Percentiles rank a stretch among this genome's conserved stretches.
Evolutionary conservation across 139 green algal species (phyloP).

Genomic region (Asterochloris sp.): DNA sequence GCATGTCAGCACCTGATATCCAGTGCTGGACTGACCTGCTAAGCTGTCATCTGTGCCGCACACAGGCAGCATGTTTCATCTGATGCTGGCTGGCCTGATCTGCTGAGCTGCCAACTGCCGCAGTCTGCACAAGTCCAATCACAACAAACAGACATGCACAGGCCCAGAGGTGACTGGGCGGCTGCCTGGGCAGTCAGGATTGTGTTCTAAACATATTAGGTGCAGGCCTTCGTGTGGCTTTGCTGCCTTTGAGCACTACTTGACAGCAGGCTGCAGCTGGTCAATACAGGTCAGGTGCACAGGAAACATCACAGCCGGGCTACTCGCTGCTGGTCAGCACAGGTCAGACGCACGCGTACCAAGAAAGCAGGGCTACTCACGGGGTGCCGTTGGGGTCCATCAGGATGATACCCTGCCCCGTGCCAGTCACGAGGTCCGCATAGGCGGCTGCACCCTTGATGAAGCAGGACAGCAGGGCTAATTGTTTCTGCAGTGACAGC

Average conservation of each 20-base stretch:
- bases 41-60: background rate
- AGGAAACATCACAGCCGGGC: too few species aligned
- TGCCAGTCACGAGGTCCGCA: slow-evolving; percentile 2
- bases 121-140: too few species aligned
- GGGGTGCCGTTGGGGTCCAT: slow-evolving; percentile 1
- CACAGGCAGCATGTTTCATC: background rate
- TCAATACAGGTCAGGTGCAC: too few species aligned
- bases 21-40: background rate
- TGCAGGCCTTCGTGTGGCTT: too few species aligned
- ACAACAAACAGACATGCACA: too few species aligned
- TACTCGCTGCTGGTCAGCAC: background rate
- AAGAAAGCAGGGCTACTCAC: background rate
- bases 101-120: too few species aligned
- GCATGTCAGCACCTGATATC: background rate
- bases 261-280: too few species aligned
- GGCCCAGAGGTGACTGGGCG: too few species aligned
- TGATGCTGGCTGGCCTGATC: background rate
- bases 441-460: slow-evolving; percentile 16
- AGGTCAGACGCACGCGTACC: too few species aligned
- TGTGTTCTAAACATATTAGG: too few species aligned
- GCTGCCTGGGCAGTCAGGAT: too few species aligned
- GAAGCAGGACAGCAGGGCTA: slow-evolving; percentile 16
- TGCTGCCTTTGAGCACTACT: too few species aligned
- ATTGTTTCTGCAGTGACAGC: background rate
- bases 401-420: background rate